Evolutionary conservation across 2,329 filamentous ascomycete species (phyloP), one percentile per base, ranked within the genome.

Genomic region (Botrytis galanthina): DNA sequence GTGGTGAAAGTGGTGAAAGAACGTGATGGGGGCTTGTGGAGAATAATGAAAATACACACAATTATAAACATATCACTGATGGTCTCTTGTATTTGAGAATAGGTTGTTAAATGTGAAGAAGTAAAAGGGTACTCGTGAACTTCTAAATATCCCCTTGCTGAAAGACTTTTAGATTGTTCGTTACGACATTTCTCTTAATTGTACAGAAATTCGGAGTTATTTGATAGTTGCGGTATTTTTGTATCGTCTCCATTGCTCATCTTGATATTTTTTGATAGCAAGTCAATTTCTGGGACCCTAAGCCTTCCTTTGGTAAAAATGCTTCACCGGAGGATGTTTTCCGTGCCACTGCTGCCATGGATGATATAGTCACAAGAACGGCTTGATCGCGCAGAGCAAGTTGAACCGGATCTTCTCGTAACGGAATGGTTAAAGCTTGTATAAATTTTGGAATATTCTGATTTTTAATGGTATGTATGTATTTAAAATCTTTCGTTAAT

Each of bases 1-100:
- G 48, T 69, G 51, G 48, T n/a, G 42, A 39, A 59, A 69, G 48
- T 69, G 51, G 48, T n/a, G 42, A 39, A 68, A 18, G 32, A 57
- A 57, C 16, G 66, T 57, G 18, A 42, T 68, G n/a, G 16, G 35
- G n/a, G 35, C 18, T 32, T 57, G 22, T 32, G 35, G 66, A 44
- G 12, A 26, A 44, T 26, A 29, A 57, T 42, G n/a, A 44, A 42
- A 44, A 57, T 69, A 42, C n/a, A 57, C 18, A 18, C 9, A 57
- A 42, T 37, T 42, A 57, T 37, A 69, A 29, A 32, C 22, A 12
- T n/a, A 57, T 26, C 22, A 57, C 6, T 20, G 48, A 12, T 57
- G 3, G 18, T 44, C 35, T 39, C 6, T 37, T 32, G 12, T 32
- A 35, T 57, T 68, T n/a, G 16, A 68, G 3, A 18, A 6, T 29